Percentiles rank a stretch among this genome's conserved stretches.
Conservation (phyloP, 495 filamentous ascomycete species). For the Tuber microsphaerosporum region DNA sequence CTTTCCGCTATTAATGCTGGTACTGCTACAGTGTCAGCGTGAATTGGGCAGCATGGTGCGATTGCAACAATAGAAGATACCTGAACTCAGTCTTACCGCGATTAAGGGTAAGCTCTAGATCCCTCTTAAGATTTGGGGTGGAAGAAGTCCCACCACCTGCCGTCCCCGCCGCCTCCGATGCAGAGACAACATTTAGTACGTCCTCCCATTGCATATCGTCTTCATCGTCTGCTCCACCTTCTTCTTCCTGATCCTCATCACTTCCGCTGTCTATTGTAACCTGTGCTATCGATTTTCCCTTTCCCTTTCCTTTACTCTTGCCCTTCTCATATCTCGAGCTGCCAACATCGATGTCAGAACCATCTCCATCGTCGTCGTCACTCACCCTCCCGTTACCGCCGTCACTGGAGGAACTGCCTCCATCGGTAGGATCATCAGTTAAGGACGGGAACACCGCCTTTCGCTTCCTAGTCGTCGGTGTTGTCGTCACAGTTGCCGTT, state of each 20-base stretch:
- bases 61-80: conserved; percentile 44
- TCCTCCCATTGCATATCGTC: conserved; percentile 85
- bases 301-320: neutral
- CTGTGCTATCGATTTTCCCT: conserved; percentile 8
- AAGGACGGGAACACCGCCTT: neutral
- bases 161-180: conserved; percentile 34
- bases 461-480: neutral
- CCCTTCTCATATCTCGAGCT: neutral
- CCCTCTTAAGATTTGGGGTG: conserved; percentile 45
- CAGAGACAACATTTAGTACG: conserved; percentile 53
- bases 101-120: conserved; percentile 71
- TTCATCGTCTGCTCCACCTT: conserved; percentile 51
- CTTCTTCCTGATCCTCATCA: conserved; percentile 16
- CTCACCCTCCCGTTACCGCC: neutral
- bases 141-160: conserved; percentile 37
- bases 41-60: conserved; percentile 43
- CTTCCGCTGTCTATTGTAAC: neutral
- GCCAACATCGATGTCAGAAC: neutral
- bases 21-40: conserved; percentile 39
- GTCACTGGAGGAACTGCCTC: neutral
- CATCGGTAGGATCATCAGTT: neutral
- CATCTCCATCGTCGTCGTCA: neutral
- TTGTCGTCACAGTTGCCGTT: neutral
- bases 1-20: neutral
- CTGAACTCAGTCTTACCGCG: conserved; percentile 50